phyloP scores from a whole-genome alignment of 2,329 filamentous ascomycete genomes.

The Lachnum nothofagi region DNA sequence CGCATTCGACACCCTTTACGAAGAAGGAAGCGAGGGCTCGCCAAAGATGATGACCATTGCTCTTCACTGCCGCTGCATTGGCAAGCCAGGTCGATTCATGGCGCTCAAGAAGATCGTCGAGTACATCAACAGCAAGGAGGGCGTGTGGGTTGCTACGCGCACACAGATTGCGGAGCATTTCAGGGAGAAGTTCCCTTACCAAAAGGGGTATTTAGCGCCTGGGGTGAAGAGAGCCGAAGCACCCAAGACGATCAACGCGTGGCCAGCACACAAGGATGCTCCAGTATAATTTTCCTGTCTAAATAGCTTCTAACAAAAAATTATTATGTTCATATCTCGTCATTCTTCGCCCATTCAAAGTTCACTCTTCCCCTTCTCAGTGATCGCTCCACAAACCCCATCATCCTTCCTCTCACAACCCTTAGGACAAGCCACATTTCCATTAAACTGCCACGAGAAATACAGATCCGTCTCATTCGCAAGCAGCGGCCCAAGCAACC shows the following conservation, averaged over 20 bases:
- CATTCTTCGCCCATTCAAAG: constrained; percentile 5
- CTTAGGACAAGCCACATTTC: constrained; percentile 14
- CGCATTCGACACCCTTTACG: constrained; percentile 52
- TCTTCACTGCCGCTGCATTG: constrained; percentile 49
- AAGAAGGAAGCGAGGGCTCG: constrained; percentile 33
- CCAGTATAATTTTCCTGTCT: constrained; percentile 11
- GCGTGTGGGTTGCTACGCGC: constrained; percentile 50
- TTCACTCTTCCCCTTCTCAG: constrained; percentile 1
- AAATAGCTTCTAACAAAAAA: not conserved
- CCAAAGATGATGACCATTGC: constrained; percentile 56
- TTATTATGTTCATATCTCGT: not conserved
- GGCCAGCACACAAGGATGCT: constrained; percentile 23
- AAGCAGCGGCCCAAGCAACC: constrained; percentile 42
- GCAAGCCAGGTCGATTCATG: constrained; percentile 46
- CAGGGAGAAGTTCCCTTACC: constrained; percentile 28
- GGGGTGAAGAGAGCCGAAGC: constrained; percentile 24
- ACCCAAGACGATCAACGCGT: constrained; percentile 17
- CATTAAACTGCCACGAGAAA: constrained; percentile 51
- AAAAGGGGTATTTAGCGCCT: constrained; percentile 20
- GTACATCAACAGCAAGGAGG: constrained; percentile 47
- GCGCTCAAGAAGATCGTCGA: constrained; percentile 50
- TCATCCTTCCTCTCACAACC: constrained; percentile 18
- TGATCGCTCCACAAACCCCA: constrained; percentile 7
- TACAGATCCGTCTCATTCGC: constrained; percentile 49
- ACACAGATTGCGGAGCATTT: constrained; percentile 49